phyloP scores from a whole-genome alignment of 2,329 filamentous ascomycete species.

The Xylariaceae sp. region DNA sequence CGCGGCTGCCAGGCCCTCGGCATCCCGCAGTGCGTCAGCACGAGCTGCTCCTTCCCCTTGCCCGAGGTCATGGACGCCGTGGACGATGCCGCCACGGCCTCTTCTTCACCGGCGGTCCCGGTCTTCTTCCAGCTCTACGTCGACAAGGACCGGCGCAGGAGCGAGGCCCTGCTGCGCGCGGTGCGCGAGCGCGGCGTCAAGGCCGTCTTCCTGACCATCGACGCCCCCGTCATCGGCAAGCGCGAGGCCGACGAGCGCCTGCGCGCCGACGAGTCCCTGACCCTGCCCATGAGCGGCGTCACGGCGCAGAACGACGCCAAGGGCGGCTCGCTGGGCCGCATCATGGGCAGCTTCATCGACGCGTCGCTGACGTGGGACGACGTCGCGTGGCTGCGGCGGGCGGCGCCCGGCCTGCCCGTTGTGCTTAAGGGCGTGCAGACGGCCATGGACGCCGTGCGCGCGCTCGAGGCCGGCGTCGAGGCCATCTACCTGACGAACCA shows the following conservation, averaged over 20 bases:
- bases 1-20: slow-evolving; percentile 45
- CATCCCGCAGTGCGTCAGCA: slow-evolving; percentile 58
- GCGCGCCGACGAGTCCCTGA: slow-evolving; percentile 41
- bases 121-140: slow-evolving; percentile 59
- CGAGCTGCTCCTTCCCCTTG: slow-evolving; percentile 56
- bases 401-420: slow-evolving; percentile 51
- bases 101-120: slow-evolving; percentile 8
- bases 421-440: slow-evolving; percentile 69
- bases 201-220: slow-evolving; percentile 55
- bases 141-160: slow-evolving; percentile 49
- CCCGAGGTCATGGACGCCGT: slow-evolving; percentile 43
- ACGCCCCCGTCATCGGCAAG: slow-evolving; percentile 54
- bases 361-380: slow-evolving; percentile 58
- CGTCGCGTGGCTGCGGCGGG: slow-evolving; percentile 59
- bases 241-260: slow-evolving; percentile 44
- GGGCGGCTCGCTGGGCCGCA: slow-evolving; percentile 50
- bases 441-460: slow-evolving; percentile 56
- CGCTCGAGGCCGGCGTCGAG: slow-evolving; percentile 57
- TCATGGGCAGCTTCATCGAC: slow-evolving; percentile 56
- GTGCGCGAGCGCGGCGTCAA: slow-evolving; percentile 43
- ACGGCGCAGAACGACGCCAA: slow-evolving; percentile 46
- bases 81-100: slow-evolving; percentile 20
- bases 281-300: slow-evolving; percentile 46
- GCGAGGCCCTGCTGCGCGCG: slow-evolving; percentile 42
- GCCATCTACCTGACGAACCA: slow-evolving; percentile 70